These are phyloP conservation scores for Yamadazyma membranifaciens DNA, from an alignment of 1,139 yeast species.

Conservation along the genomic window DNA sequence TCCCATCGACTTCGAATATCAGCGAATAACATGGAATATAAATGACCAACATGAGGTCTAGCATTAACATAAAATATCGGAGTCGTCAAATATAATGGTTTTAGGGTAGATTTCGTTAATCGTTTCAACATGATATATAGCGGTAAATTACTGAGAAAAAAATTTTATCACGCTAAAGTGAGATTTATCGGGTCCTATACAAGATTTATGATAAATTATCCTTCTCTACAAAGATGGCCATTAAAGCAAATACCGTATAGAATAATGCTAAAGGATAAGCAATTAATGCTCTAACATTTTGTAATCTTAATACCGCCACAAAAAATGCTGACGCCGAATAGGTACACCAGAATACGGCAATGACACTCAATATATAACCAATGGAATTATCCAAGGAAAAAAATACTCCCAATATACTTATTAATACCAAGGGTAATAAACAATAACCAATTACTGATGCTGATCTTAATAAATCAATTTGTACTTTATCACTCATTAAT, in stretches of 20 bases:
- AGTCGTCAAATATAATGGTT: constrained; percentile 65
- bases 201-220: constrained; percentile 8
- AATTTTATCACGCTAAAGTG: not conserved
- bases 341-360: constrained; percentile 91
- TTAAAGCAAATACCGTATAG: constrained; percentile 90
- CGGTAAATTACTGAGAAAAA: too few species aligned
- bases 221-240: constrained; percentile 86
- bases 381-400: constrained; percentile 64
- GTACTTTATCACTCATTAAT: constrained; percentile 66
- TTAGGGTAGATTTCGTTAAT: not conserved
- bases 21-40: constrained; percentile 81
- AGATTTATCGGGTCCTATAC: not conserved
- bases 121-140: too few species aligned
- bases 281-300: constrained; percentile 83
- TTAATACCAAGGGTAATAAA: constrained; percentile 80
- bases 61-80: constrained; percentile 98
- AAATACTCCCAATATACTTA: constrained; percentile 74
- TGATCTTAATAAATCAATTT: constrained; percentile 69
- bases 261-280: constrained; percentile 94
- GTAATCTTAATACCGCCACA: constrained; percentile 78
- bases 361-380: constrained; percentile 69
- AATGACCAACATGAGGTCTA: constrained; percentile 89
- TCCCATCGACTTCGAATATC: constrained; percentile 82
- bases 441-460: constrained; percentile 96
- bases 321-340: constrained; percentile 92